A percentile compares a stretch with the other conserved stretches of the same genome.
Evolutionary conservation across 2,329 filamentous ascomycete species (phyloP).

Genomic region (Pestalotiopsis sp.): DNA sequence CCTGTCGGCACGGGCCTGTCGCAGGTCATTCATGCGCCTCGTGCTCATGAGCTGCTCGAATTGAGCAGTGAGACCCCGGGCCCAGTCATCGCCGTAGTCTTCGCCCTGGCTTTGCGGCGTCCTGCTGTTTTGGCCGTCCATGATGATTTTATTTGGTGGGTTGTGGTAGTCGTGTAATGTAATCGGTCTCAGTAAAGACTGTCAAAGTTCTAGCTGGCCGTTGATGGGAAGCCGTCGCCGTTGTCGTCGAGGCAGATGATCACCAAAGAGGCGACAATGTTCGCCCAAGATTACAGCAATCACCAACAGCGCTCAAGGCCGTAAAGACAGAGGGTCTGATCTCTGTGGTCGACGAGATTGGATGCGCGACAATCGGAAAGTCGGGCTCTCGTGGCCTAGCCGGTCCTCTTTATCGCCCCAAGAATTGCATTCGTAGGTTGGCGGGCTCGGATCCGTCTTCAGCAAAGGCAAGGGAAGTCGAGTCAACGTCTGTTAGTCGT

Average conservation of each 20-base stretch:
- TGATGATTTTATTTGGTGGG: conserved; percentile 17
- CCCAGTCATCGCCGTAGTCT: conserved; percentile 72
- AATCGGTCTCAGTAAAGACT: not conserved
- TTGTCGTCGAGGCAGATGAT: not conserved
- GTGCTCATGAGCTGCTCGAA: conserved; percentile 88
- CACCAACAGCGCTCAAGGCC: not conserved
- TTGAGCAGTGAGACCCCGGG: conserved; percentile 76
- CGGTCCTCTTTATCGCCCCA: conserved; percentile 14
- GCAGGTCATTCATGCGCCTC: conserved; percentile 83
- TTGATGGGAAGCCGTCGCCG: not conserved
- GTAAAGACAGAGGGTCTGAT: not conserved
- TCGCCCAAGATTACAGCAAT: not conserved
- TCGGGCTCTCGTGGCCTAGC: conserved; percentile 16
- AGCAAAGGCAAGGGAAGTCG: not conserved
- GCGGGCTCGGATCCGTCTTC: not conserved
- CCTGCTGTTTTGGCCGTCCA: conserved; percentile 25
- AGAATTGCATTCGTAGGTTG: conserved; percentile 15
- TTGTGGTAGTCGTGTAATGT: not conserved
- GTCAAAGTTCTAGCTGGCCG: not conserved
- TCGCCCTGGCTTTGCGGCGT: conserved; percentile 26
- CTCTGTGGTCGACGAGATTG: conserved; percentile 4
- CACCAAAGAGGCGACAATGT: not conserved
- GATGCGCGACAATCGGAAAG: not conserved
- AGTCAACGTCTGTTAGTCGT: not conserved
- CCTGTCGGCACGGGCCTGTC: conserved; percentile 61